phyloP scores from a whole-genome alignment of 2,329 filamentous ascomycete species.

The Claviceps purpurea region DNA sequence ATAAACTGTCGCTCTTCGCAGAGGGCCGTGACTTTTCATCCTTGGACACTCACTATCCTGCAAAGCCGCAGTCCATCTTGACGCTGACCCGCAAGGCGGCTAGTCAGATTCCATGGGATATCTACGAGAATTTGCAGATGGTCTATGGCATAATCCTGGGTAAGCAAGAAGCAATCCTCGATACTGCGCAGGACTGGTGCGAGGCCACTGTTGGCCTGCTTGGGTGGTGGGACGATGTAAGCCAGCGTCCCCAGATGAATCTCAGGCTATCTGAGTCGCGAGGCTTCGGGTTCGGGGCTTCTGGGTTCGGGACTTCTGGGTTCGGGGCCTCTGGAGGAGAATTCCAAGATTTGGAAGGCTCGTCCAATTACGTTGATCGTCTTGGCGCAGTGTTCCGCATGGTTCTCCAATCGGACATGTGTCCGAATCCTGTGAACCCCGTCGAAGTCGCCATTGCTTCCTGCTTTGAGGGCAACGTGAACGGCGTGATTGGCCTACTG shows the following conservation, averaged over 20 bases:
- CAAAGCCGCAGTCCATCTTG: constrained; percentile 39
- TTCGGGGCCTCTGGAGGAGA: constrained; percentile 15
- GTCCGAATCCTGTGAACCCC: constrained; percentile 60
- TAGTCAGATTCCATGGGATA: constrained; percentile 75
- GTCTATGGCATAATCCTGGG: constrained; percentile 75
- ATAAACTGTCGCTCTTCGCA: constrained; percentile 62
- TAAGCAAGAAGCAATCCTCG: constrained; percentile 59
- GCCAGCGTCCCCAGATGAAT: constrained; percentile 28
- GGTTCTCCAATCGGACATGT: constrained; percentile 55
- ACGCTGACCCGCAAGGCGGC: constrained; percentile 65
- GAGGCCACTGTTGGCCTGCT: constrained; percentile 75
- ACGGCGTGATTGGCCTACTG: constrained; percentile 61
- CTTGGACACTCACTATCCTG: constrained; percentile 19
- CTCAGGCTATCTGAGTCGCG: constrained; percentile 27
- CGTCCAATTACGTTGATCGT: constrained; percentile 59
- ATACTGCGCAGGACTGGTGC: constrained; percentile 76
- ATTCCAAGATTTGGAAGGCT: constrained; percentile 31
- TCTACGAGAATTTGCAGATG: constrained; percentile 73
- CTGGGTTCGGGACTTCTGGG: constrained; percentile 21
- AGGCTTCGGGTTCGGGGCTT: constrained; percentile 22
- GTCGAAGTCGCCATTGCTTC: constrained; percentile 74
- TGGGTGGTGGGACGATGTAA: constrained; percentile 85
- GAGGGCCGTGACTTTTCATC: constrained; percentile 51
- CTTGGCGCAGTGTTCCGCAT: constrained; percentile 59
- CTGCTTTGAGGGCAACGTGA: constrained; percentile 69